A percentile compares a stretch with the other conserved stretches of the same genome.
These are phyloP conservation scores for Trypanosoma grayi DNA, from an alignment of 208 protist genomes.

Conservation along the genomic window DNA sequence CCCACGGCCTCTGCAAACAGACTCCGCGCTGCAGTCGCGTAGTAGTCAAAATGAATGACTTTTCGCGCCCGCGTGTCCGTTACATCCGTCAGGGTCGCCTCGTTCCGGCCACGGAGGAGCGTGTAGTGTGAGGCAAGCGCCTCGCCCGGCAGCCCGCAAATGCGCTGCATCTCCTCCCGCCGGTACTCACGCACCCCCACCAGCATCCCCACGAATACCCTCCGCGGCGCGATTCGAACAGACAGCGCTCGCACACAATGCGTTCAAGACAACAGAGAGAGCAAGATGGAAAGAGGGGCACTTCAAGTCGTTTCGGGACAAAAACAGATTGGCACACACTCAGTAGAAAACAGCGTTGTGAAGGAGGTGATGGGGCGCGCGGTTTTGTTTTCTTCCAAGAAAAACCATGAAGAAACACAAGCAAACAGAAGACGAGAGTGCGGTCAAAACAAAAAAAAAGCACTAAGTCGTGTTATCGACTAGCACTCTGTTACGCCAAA, in stretches of 20 bases:
- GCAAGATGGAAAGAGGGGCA: background rate
- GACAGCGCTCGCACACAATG: background rate
- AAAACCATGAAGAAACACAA: too few relatives aligned
- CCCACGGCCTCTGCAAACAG: conserved; percentile 35
- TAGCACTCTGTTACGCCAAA: too few relatives aligned
- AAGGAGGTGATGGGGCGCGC: too few relatives aligned
- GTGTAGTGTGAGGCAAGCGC: conserved; percentile 56
- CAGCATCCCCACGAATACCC: conserved; percentile 23
- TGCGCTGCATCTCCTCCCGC: conserved; percentile 28
- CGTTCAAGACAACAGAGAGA: background rate
- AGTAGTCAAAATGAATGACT: conserved; percentile 49
- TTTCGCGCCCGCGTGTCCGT: conserved; percentile 63
- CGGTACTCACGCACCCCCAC: conserved; percentile 50
- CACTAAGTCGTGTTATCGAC: too few relatives aligned
- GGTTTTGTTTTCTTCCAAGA: too few relatives aligned
- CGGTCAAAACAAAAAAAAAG: too few relatives aligned
- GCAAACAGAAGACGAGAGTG: too few relatives aligned
- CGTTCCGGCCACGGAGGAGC: conserved; percentile 29
- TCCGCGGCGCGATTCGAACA: background rate
- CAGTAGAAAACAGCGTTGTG: too few relatives aligned
- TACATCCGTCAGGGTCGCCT: conserved; percentile 55
- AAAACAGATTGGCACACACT: too few relatives aligned
- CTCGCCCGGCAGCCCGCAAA: background rate
- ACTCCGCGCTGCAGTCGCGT: conserved; percentile 12
- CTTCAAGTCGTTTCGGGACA: too few relatives aligned